Percentiles rank a stretch among this genome's conserved stretches.
Evolutionary conservation across 345 rosid genomes (phyloP).

Genomic region (Orychophragmus violaceus): DNA sequence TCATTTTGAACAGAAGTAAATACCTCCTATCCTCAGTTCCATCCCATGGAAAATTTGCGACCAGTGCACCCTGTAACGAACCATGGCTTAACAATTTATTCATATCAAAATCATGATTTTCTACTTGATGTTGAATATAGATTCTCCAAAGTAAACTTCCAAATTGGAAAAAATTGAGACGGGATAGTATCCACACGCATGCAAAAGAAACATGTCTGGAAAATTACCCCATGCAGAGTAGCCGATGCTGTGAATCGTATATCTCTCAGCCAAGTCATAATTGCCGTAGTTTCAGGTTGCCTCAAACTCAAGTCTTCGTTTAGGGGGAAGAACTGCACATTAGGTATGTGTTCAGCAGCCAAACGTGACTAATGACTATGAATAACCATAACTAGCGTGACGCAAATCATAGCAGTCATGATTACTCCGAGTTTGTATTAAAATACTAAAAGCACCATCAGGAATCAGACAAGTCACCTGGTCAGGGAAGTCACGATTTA

Average conservation of each 20-base stretch:
- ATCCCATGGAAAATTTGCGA: conserved; percentile 99
- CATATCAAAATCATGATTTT: neutral
- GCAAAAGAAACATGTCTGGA: neutral
- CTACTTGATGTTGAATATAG: neutral
- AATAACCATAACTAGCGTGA: neutral
- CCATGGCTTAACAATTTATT: neutral
- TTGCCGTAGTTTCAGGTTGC: conserved; percentile 89
- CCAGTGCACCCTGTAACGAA: conserved; percentile 80
- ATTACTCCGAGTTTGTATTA: conserved; percentile 12
- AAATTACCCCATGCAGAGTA: conserved; percentile 81
- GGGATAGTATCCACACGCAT: neutral
- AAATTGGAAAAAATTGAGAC: neutral
- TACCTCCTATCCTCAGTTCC: conserved; percentile 76
- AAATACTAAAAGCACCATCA: conserved; percentile 7
- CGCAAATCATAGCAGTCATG: neutral
- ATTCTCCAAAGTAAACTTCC: neutral
- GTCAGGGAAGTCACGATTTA: conserved; percentile 96
- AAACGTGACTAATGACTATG: neutral
- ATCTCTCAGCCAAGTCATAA: conserved; percentile 77
- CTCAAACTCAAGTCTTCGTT: conserved; percentile 53
- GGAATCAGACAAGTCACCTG: conserved; percentile 67
- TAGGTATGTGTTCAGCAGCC: conserved; percentile 10
- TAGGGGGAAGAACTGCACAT: conserved; percentile 60
- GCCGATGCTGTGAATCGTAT: conserved; percentile 82
- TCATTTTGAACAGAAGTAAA: conserved; percentile 11